phyloP scores from a whole-genome alignment of 768 basidiomycete species.

The Rhizopogon roseolus region DNA sequence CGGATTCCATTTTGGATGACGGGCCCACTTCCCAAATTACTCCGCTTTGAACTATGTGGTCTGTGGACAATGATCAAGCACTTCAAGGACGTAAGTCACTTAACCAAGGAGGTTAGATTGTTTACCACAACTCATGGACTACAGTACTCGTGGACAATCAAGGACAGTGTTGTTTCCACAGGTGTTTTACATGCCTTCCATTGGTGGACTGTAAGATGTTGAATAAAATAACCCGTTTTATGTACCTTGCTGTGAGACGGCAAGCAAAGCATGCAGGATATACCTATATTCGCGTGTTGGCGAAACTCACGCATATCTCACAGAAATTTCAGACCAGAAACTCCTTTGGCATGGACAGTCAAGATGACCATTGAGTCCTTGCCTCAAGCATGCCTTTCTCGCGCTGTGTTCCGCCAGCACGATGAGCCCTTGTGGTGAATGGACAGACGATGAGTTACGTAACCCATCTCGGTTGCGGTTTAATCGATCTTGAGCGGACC shows the following conservation, averaged over 20 bases:
- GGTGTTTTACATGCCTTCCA: slow-evolving; percentile 2
- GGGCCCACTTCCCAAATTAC: slow-evolving; percentile 19
- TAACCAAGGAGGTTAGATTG: slow-evolving; percentile 1
- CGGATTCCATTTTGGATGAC: slow-evolving; percentile 13
- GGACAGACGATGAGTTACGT: slow-evolving; percentile 25
- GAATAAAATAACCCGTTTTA: slow-evolving; percentile 18
- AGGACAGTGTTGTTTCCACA: slow-evolving; percentile 15
- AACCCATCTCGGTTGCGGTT: slow-evolving; percentile 30
- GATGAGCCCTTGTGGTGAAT: slow-evolving; percentile 26
- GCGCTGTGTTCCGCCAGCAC: slow-evolving; percentile 24
- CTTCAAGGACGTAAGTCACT: slow-evolving; percentile 21
- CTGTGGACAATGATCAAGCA: slow-evolving; percentile 2
- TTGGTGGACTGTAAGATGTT: slow-evolving; percentile 19
- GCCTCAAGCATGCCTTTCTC: slow-evolving; percentile 21
- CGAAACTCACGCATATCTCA: slow-evolving; percentile 10
- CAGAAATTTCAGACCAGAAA: slow-evolving; percentile 25
- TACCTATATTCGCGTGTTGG: slow-evolving; percentile 12
- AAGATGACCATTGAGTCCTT: slow-evolving; percentile 25
- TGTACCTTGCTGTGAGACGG: slow-evolving; percentile 14
- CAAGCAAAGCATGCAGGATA: slow-evolving; percentile 18
- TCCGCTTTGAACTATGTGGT: slow-evolving; percentile 15
- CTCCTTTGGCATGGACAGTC: slow-evolving; percentile 21
- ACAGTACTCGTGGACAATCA: slow-evolving; percentile 14
- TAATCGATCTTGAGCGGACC: slow-evolving; percentile 36
- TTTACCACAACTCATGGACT: slow-evolving; percentile 14